A percentile compares a stretch with the other conserved stretches of the same genome.
These are phyloP conservation scores for Dothideomycetidae sp. DNA, from an alignment of 2,329 filamentous ascomycete species.

Conservation along the genomic window DNA sequence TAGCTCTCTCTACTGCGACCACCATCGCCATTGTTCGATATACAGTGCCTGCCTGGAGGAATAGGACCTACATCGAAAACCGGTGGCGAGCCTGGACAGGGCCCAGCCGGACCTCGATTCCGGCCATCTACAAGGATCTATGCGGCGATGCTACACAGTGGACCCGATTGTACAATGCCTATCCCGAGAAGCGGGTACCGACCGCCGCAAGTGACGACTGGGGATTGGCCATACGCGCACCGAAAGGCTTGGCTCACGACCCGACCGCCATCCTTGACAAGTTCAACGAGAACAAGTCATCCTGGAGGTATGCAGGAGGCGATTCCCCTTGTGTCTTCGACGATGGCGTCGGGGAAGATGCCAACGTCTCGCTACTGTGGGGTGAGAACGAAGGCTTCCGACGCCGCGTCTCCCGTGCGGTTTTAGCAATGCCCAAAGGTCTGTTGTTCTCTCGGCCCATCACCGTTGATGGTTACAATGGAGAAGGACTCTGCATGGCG, in stretches of 20 bases:
- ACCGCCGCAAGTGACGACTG: background rate
- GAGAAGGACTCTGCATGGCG: background rate
- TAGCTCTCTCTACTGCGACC: background rate
- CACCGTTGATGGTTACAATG: background rate
- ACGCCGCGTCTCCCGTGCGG: background rate
- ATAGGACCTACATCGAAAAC: background rate
- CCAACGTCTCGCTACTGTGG: background rate
- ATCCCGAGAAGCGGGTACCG: background rate
- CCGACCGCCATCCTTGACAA: background rate
- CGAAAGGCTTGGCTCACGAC: background rate
- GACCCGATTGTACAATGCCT: background rate
- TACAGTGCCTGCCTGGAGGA: background rate
- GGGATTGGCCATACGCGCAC: background rate
- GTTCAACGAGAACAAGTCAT: background rate
- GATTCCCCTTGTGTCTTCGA: background rate
- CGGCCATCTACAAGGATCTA: background rate
- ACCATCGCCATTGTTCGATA: background rate
- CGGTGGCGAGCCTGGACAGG: background rate
- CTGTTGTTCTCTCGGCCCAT: background rate
- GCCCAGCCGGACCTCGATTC: background rate
- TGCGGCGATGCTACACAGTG: background rate
- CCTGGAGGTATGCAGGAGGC: background rate
- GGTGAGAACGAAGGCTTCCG: background rate
- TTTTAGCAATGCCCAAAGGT: background rate
- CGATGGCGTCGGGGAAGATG: background rate